phyloP scores from a whole-genome alignment of 148 eudicot species.

The Silene conica region DNA sequence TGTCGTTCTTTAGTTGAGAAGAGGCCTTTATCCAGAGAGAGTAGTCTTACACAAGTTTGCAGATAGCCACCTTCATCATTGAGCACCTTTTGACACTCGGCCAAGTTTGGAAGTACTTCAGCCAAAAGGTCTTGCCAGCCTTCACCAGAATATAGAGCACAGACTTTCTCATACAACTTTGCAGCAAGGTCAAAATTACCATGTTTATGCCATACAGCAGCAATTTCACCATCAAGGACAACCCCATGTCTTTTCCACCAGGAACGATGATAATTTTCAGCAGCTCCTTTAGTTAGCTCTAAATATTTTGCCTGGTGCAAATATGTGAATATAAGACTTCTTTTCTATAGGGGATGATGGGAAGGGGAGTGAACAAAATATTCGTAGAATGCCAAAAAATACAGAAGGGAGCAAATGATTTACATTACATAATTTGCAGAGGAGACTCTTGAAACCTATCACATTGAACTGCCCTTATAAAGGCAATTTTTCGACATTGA shows the following conservation, averaged over 20 bases:
- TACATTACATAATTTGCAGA: not conserved
- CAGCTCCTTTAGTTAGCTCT: constrained; percentile 87
- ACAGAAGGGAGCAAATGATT: not conserved
- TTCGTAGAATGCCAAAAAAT: not conserved
- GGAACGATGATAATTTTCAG: constrained; percentile 80
- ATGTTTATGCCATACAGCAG: constrained; percentile 73
- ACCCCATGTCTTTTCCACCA: constrained; percentile 99
- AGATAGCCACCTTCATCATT: constrained; percentile 93
- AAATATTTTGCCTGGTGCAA: constrained; percentile 68
- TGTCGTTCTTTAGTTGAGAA: constrained; percentile 80
- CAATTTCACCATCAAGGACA: constrained; percentile 96
- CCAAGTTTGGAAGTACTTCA: constrained; percentile 92
- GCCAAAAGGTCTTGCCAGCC: constrained; percentile 97
- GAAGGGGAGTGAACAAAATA: not conserved
- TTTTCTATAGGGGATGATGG: not conserved
- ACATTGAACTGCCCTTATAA: not conserved
- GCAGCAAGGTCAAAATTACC: constrained; percentile 79
- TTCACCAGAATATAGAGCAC: constrained; percentile 96
- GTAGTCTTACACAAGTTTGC: constrained; percentile 84
- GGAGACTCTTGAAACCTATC: not conserved
- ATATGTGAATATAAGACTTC: not conserved
- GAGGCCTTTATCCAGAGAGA: constrained; percentile 79
- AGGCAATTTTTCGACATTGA: not conserved
- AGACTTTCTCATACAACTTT: constrained; percentile 85
- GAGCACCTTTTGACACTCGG: constrained; percentile 84